phyloP scores from a whole-genome alignment of 2,329 filamentous ascomycete genomes.

The Arthrobotrys conoides region DNA sequence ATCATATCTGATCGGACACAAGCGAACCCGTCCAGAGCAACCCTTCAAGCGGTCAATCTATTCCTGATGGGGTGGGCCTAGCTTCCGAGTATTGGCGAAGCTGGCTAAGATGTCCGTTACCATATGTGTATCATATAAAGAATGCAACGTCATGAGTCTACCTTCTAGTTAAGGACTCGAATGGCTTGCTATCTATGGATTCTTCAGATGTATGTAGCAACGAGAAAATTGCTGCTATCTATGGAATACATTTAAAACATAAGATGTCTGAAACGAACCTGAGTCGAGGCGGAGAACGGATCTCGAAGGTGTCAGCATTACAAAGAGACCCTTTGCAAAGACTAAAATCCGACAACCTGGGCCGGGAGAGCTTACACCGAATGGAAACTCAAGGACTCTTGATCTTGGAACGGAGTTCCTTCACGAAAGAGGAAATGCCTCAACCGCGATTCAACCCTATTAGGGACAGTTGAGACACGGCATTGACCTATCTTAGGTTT shows the following conservation, averaged over 20 bases:
- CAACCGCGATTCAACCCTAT: slow-evolving; percentile 33
- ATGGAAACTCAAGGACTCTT: slow-evolving; percentile 9
- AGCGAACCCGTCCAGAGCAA: slow-evolving; percentile 85
- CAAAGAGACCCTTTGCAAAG: slow-evolving; percentile 12
- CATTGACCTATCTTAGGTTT: slow-evolving; percentile 56
- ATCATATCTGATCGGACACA: slow-evolving; percentile 84
- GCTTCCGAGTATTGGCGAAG: slow-evolving; percentile 9
- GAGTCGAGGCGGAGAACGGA: slow-evolving; percentile 33
- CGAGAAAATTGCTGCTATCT: slow-evolving; percentile 32
- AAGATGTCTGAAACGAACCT: slow-evolving; percentile 45
- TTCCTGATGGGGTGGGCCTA: slow-evolving; percentile 75
- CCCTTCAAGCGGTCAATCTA: slow-evolving; percentile 90
- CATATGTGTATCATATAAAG: slow-evolving; percentile 37
- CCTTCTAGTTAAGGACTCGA: not conserved
- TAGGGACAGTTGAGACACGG: slow-evolving; percentile 55
- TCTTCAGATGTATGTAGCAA: not conserved
- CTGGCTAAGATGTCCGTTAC: not conserved
- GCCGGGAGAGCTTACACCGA: slow-evolving; percentile 25
- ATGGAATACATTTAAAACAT: slow-evolving; percentile 46
- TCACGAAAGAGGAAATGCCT: slow-evolving; percentile 52
- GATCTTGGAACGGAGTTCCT: slow-evolving; percentile 21
- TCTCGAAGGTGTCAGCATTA: slow-evolving; percentile 41
- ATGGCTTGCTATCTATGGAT: not conserved
- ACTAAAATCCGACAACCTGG: slow-evolving; percentile 31
- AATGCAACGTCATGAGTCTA: slow-evolving; percentile 7